Evolutionary conservation across 139 green algal species (phyloP).

Genomic region (Deuterostichococcus epilithicus): DNA sequence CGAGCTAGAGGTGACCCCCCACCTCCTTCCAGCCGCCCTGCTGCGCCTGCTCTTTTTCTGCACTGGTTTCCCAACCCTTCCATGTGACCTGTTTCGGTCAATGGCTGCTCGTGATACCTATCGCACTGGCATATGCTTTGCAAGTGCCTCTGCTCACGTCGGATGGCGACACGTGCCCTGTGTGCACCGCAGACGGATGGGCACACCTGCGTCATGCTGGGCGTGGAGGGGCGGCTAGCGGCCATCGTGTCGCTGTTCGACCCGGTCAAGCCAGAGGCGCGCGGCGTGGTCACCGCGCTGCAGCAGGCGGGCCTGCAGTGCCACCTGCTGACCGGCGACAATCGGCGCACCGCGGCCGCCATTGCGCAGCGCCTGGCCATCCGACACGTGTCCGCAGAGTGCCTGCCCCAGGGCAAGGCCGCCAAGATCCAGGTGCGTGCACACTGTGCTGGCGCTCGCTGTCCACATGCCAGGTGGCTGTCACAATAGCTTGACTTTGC

Average conservation of each 20-base stretch:
- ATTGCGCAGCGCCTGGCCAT: slow-evolving; percentile 70
- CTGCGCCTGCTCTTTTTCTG: too few relatives aligned
- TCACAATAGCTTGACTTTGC: too few relatives aligned
- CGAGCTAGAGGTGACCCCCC: slow-evolving; percentile 6
- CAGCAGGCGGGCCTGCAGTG: slow-evolving; percentile 43
- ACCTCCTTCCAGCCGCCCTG: too few relatives aligned
- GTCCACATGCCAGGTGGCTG: background rate
- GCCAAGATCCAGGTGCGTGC: slow-evolving; percentile 10
- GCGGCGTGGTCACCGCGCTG: slow-evolving; percentile 70
- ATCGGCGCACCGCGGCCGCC: slow-evolving; percentile 73
- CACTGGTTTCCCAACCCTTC: too few relatives aligned
- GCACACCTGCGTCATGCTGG: slow-evolving; percentile 68
- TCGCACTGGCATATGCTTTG: too few relatives aligned
- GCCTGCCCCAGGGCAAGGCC: background rate
- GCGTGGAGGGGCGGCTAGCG: slow-evolving; percentile 40
- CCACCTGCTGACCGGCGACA: slow-evolving; percentile 85
- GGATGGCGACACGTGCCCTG: background rate
- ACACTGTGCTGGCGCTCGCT: background rate
- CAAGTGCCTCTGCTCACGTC: too few relatives aligned
- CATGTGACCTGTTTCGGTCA: too few relatives aligned
- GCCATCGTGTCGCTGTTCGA: slow-evolving; percentile 77
- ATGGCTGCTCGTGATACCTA: too few relatives aligned
- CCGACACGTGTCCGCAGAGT: slow-evolving; percentile 52
- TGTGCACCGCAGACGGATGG: slow-evolving; percentile 33
- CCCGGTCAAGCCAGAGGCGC: slow-evolving; percentile 87